Conservation (phyloP, 1,139 yeast genomes). For the Trichomonascaceae sp. region DNA sequence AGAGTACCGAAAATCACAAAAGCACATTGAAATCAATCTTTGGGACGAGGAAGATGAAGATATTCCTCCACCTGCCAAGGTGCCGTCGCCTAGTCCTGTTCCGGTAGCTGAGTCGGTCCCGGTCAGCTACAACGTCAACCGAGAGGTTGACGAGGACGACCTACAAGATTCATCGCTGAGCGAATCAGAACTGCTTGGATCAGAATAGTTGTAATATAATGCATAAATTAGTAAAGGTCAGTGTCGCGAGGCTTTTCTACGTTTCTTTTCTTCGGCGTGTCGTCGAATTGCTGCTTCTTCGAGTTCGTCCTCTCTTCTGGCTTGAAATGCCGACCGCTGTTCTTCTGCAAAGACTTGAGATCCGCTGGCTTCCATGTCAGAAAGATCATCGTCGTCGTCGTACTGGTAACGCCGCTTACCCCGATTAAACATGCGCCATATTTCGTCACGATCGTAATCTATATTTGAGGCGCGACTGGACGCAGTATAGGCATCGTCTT, state of each 20-base stretch:
- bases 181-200: slow-evolving; percentile 16
- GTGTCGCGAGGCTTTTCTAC: slow-evolving; percentile 8
- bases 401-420: slow-evolving; percentile 33
- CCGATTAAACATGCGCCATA: slow-evolving; percentile 73
- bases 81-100: no score
- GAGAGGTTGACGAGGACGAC: no score
- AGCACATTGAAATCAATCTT: no score
- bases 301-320: slow-evolving; percentile 49
- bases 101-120: no score
- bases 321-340: slow-evolving; percentile 44
- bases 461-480: slow-evolving; percentile 11
- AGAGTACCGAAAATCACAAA: no score
- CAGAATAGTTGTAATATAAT: neutral
- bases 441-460: slow-evolving; percentile 63
- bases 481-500: slow-evolving; percentile 19
- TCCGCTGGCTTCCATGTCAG: slow-evolving; percentile 93
- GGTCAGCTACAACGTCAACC: no score
- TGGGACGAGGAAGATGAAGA: no score
- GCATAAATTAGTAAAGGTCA: neutral
- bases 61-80: no score
- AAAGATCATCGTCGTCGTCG: slow-evolving; percentile 45
- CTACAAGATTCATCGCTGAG: slow-evolving; percentile 15
- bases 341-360: slow-evolving; percentile 79
- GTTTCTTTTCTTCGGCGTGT: slow-evolving; percentile 31
- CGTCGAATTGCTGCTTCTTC: slow-evolving; percentile 49